Evolutionary conservation across 2,329 filamentous ascomycete genomes (phyloP).

Genomic region (Plenodomus lindquistii): DNA sequence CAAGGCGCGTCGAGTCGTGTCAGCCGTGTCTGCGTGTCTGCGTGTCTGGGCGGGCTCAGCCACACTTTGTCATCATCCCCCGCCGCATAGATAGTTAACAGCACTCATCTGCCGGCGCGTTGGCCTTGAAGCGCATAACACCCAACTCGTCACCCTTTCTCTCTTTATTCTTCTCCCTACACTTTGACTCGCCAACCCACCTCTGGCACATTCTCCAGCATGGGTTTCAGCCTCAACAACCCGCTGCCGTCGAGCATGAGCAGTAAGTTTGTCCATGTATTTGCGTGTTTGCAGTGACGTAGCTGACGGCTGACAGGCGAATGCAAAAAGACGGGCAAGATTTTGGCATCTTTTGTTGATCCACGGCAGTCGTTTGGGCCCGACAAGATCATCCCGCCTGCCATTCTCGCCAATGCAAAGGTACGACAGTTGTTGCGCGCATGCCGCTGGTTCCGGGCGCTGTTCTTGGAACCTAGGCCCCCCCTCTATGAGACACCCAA

Average conservation of each 20-base stretch:
- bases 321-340: slow-evolving; percentile 96
- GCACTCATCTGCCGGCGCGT: neutral
- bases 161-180: too few species aligned
- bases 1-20: neutral
- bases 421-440: slow-evolving; percentile 48
- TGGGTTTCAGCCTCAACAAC: slow-evolving; percentile 57
- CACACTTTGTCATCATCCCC: slow-evolving; percentile 4
- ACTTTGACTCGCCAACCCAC: neutral
- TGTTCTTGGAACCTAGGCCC: slow-evolving; percentile 2
- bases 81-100: too few species aligned
- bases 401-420: slow-evolving; percentile 89
- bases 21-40: neutral
- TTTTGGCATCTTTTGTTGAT: slow-evolving; percentile 91
- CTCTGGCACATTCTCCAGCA: slow-evolving; percentile 17
- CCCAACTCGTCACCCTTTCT: too few species aligned
- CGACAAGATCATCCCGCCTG: slow-evolving; percentile 94
- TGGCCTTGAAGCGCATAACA: neutral
- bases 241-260: slow-evolving; percentile 58
- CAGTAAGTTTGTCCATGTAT: slow-evolving; percentile 46
- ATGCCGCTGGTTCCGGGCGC: slow-evolving; percentile 4
- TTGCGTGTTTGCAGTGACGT: slow-evolving; percentile 25
- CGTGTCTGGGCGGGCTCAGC: slow-evolving; percentile 1
- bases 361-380: slow-evolving; percentile 91
- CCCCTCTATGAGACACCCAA: slow-evolving; percentile 8
- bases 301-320: slow-evolving; percentile 68